Conservation (phyloP, 805 yeast species). For the Pichia eremophila region DNA sequence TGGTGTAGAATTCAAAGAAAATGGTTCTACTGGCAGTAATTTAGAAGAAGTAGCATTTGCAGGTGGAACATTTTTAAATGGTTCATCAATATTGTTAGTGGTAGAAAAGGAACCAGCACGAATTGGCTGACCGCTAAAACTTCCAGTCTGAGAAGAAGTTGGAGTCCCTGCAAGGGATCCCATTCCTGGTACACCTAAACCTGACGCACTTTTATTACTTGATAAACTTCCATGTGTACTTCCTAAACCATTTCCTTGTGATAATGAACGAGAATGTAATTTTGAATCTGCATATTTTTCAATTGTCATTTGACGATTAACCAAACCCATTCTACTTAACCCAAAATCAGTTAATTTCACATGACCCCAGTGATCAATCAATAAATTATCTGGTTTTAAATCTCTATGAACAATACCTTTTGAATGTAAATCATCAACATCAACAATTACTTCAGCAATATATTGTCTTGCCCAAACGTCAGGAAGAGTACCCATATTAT, state of each 20-base stretch:
- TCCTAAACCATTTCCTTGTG: background rate
- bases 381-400: slow-evolving; percentile 85
- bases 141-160: slow-evolving; percentile 6
- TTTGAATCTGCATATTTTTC: background rate
- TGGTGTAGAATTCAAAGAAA: slow-evolving; percentile 14
- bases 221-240: slow-evolving; percentile 4
- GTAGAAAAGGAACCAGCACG: too few species aligned
- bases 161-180: slow-evolving; percentile 5
- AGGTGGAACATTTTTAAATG: too few species aligned
- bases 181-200: slow-evolving; percentile 2
- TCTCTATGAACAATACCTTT: slow-evolving; percentile 92
- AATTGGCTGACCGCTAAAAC: slow-evolving; percentile 1
- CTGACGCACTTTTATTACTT: slow-evolving; percentile 1
- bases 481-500: slow-evolving; percentile 73
- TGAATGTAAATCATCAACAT: slow-evolving; percentile 80
- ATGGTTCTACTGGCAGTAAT: slow-evolving; percentile 15
- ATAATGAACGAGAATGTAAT: background rate
- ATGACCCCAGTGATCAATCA: slow-evolving; percentile 83
- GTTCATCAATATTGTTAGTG: background rate
- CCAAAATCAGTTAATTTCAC: slow-evolving; percentile 94
- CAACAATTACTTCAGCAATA: slow-evolving; percentile 82
- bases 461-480: slow-evolving; percentile 81
- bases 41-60: background rate
- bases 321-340: slow-evolving; percentile 77
- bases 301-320: slow-evolving; percentile 58